Evolutionary conservation across 371 early-diverging fungal species (phyloP).

Genomic region (Nosema bombycis): DNA sequence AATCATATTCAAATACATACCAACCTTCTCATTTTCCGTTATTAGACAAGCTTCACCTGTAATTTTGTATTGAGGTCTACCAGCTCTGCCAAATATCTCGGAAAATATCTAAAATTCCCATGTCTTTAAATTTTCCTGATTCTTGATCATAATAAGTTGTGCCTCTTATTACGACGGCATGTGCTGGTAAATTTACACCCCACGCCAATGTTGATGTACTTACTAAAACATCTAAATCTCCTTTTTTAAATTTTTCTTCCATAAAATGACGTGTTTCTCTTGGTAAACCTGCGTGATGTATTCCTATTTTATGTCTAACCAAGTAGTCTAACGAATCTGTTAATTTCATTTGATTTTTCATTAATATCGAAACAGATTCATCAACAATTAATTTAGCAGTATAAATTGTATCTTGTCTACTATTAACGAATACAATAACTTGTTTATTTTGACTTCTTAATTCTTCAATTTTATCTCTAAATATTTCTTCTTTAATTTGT

Average conservation of each 20-base stretch:
- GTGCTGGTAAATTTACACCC: slow-evolving; percentile 99
- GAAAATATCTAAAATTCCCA: slow-evolving; percentile 68
- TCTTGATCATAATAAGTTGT: slow-evolving; percentile 87
- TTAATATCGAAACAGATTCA: slow-evolving; percentile 55
- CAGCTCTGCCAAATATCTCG: slow-evolving; percentile 99
- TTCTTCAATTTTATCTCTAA: slow-evolving; percentile 61
- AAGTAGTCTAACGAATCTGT: slow-evolving; percentile 23
- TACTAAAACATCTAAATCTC: slow-evolving; percentile 82
- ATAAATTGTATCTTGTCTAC: slow-evolving; percentile 86
- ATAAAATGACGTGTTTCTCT: slow-evolving; percentile 81
- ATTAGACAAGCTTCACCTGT: slow-evolving; percentile 91
- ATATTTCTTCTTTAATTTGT: slow-evolving; percentile 57
- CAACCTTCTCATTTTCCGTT: slow-evolving; percentile 79
- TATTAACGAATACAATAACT: slow-evolving; percentile 88
- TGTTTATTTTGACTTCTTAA: slow-evolving; percentile 71
- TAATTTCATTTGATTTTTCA: slow-evolving; percentile 69
- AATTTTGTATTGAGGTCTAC: slow-evolving; percentile 92
- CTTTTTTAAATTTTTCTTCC: slow-evolving; percentile 83
- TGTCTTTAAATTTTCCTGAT: slow-evolving; percentile 79
- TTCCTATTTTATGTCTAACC: slow-evolving; percentile 71
- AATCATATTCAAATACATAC: slow-evolving; percentile 81
- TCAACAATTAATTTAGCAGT: slow-evolving; percentile 80
- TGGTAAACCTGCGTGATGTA: slow-evolving; percentile 96
- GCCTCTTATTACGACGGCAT: slow-evolving; percentile 94
- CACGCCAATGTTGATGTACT: slow-evolving; percentile 97